phyloP scores from a whole-genome alignment of 2,329 filamentous ascomycete genomes.

The Lachnellula hyalina region DNA sequence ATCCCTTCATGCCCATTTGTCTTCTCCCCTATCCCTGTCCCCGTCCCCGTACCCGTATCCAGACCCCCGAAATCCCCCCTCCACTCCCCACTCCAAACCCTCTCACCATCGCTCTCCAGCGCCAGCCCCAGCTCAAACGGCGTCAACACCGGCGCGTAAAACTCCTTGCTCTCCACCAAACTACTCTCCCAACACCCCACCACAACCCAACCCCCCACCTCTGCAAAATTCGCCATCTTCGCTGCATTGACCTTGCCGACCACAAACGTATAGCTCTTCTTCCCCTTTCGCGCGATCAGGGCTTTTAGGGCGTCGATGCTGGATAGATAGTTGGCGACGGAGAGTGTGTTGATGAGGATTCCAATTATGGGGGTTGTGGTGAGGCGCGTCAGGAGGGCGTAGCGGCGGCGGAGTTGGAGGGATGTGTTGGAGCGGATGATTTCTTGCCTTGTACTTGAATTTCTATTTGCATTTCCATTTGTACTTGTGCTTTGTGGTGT shows the following conservation, averaged over 20 bases:
- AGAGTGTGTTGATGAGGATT: constrained; percentile 92
- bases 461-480: constrained; percentile 6
- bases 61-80: constrained; percentile 77
- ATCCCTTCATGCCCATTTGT: constrained; percentile 9
- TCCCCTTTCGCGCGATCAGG: constrained; percentile 72
- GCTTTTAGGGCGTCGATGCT: constrained; percentile 69
- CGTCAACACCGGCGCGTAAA: constrained; percentile 88
- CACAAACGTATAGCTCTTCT: constrained; percentile 94
- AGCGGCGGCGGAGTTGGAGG: constrained; percentile 70
- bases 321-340: constrained; percentile 81
- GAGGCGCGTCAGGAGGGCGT: constrained; percentile 77
- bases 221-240: constrained; percentile 93
- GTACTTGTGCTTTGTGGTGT: constrained; percentile 28
- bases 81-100: constrained; percentile 86
- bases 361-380: constrained; percentile 80
- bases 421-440: constrained; percentile 37
- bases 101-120: constrained; percentile 65
- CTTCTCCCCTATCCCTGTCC: constrained; percentile 5
- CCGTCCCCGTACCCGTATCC: constrained; percentile 29
- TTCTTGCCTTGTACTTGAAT: constrained; percentile 10
- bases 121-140: constrained; percentile 86
- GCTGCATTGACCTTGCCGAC: constrained; percentile 95
- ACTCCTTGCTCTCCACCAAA: constrained; percentile 80
- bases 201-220: constrained; percentile 94
- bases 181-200: constrained; percentile 98